phyloP scores from a whole-genome alignment of 1,284 basidiomycete species.

The Sphagnurus paluster region DNA sequence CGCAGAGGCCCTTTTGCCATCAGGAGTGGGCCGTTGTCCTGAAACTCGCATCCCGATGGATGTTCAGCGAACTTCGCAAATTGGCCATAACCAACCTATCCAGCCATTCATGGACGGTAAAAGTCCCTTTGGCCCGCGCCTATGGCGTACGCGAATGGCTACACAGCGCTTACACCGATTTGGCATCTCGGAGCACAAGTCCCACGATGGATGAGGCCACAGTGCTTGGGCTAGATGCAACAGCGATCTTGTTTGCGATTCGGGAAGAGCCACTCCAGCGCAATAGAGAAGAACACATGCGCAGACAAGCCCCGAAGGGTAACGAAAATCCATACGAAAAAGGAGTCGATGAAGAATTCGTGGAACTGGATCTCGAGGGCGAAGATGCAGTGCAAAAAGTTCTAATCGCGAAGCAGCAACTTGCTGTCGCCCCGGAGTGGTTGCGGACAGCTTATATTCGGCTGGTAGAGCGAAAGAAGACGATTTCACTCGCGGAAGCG shows the following conservation, averaged over 20 bases:
- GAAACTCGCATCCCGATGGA: constrained; percentile 11
- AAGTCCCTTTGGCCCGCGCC: constrained; percentile 2
- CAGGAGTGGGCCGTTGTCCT: constrained; percentile 10
- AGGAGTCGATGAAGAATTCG: constrained; percentile 2
- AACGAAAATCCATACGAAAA: not conserved
- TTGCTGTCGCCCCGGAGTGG: constrained; percentile 10
- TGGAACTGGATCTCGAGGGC: too few relatives aligned
- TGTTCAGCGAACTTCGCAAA: constrained; percentile 9
- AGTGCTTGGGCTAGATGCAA: constrained; percentile 2
- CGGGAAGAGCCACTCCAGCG: not conserved
- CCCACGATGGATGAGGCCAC: constrained; percentile 3
- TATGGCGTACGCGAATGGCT: constrained; percentile 3
- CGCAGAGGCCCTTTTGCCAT: not conserved
- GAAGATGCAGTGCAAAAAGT: not conserved
- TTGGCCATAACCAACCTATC: constrained; percentile 1
- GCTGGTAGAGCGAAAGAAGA: not conserved
- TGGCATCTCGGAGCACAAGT: not conserved
- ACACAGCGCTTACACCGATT: not conserved
- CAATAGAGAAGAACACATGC: not conserved
- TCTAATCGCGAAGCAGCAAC: not conserved
- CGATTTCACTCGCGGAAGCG: constrained; percentile 7
- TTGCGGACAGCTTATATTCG: constrained; percentile 5
- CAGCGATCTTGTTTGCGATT: not conserved
- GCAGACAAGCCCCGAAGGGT: not conserved
- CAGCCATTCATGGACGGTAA: not conserved